Base-by-base conservation (phyloP, 208 protist species). In the Crithidia brevicula region DNA sequence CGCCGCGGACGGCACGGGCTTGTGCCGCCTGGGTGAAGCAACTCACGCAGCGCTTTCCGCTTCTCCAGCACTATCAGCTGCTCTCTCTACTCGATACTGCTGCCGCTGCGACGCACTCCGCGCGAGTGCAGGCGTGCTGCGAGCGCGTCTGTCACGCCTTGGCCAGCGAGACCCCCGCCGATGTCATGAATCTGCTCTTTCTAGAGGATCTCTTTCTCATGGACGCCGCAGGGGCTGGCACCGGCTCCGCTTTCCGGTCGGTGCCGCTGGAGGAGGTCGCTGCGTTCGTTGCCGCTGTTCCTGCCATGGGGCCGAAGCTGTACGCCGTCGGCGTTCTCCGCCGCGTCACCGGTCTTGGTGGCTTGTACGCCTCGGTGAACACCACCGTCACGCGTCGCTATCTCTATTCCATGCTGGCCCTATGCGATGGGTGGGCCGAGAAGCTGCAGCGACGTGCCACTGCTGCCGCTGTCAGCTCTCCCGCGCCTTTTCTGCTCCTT, bases 51-150 rank as follows among this genome's bases (percentile, higher is more conserved):
- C 77, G 79, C 51, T 77, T 84, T 42, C 86, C 89, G 23, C 69
- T 89, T 16, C 77, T 92, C 18, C 72, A 85, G 50, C 89, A 95
- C 81, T 92, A 86, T 70, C 64, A 74, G 28, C 65, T 89, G 56
- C 53, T 91, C 16, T 70, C 65, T n/a, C 59, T 85, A 53, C 45
- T 95, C 23, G 76, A 82, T 11, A 76, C 40, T 20, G 72, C 66
- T 0, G 82, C 81, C 13, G 82, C 83, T 15, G 81, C 81, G 5
- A 34, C 83, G 27, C 68, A 77, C 45, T 74, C 73, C 33, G 79
- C 83, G 28, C 74, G 75, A 10, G 47, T 83, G 22, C 52, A 71
- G 23, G 69, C 65, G 31, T 69, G 74, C 72, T 80, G 74, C 36
- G 58, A 82, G 56, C 28, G 59, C 13, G 80, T 86, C 43, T 52